phyloP scores from a whole-genome alignment of 2,329 filamentous ascomycete genomes.

The Cladophialophora bantiana region DNA sequence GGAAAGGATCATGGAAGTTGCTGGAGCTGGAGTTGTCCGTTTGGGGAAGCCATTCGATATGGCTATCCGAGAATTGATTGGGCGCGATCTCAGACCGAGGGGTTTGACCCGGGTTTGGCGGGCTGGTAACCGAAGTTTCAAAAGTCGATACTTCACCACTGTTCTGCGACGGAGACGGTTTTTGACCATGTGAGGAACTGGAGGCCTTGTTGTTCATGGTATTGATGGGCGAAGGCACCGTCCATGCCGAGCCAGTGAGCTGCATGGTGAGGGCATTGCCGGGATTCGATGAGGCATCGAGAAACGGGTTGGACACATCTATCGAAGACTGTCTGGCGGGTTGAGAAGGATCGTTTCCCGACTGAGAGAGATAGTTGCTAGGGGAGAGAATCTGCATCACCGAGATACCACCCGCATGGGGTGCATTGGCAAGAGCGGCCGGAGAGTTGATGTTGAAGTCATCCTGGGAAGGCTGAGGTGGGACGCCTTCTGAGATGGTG shows the following conservation, averaged over 20 bases:
- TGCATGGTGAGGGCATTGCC: constrained; percentile 27
- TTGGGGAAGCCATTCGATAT: constrained; percentile 34
- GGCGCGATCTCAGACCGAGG: constrained; percentile 31
- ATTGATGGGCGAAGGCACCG: constrained; percentile 26
- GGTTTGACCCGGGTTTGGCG: constrained; percentile 32
- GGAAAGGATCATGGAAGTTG: constrained; percentile 38
- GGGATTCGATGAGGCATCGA: constrained; percentile 27
- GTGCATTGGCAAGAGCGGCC: constrained; percentile 34
- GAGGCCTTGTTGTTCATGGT: constrained; percentile 29
- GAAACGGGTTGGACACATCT: constrained; percentile 28
- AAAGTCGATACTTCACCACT: constrained; percentile 34
- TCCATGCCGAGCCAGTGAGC: constrained; percentile 27
- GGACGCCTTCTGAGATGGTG: constrained; percentile 38
- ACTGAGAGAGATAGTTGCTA: constrained; percentile 30
- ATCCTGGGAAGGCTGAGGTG: constrained; percentile 39
- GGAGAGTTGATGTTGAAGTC: constrained; percentile 40
- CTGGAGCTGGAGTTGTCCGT: constrained; percentile 24
- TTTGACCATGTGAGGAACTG: constrained; percentile 21
- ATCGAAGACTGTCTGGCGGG: constrained; percentile 28
- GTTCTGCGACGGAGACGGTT: constrained; percentile 31
- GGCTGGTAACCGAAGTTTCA: constrained; percentile 30
- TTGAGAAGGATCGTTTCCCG: constrained; percentile 25
- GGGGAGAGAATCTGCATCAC: constrained; percentile 38
- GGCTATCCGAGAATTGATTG: constrained; percentile 29
- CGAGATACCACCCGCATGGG: constrained; percentile 30